phyloP scores from a whole-genome alignment of 768 basidiomycete genomes.

The Hydnomerulius pinastri region DNA sequence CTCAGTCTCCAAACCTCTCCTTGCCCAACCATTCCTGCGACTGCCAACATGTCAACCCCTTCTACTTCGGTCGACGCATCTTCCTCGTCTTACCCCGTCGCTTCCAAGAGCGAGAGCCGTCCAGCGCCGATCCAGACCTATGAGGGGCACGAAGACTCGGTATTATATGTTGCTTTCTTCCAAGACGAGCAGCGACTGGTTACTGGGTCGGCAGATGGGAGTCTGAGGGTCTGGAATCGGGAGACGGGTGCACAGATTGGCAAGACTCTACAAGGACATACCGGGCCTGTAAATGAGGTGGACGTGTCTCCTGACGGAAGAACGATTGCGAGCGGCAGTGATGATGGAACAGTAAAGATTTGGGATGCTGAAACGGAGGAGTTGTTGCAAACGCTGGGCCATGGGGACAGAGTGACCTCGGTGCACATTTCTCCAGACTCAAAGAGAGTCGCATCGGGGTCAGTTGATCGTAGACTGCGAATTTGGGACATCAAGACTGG shows the following conservation, averaged over 20 bases:
- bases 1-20: too few species aligned
- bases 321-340: conserved; percentile 1
- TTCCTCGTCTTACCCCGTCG: neutral
- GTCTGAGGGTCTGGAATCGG: conserved; percentile 1
- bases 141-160: neutral
- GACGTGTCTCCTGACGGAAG: neutral
- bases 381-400: neutral
- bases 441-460: conserved; percentile 41
- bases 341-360: neutral
- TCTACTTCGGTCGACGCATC: too few species aligned
- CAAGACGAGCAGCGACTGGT: neutral
- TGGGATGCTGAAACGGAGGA: conserved; percentile 1
- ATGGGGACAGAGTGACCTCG: conserved; percentile 22
- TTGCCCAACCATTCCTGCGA: neutral
- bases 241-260: neutral
- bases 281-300: neutral
- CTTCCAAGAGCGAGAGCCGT: neutral
- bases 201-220: neutral
- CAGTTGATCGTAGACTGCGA: conserved; percentile 28
- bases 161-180: neutral
- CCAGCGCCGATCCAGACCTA: neutral
- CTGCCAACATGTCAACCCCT: neutral
- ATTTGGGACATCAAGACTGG: conserved; percentile 6
- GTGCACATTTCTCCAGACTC: conserved; percentile 45
- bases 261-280: neutral